These are phyloP conservation scores for Pyrus communis DNA, from an alignment of 306 rosid genomes.

Conservation along the genomic window DNA sequence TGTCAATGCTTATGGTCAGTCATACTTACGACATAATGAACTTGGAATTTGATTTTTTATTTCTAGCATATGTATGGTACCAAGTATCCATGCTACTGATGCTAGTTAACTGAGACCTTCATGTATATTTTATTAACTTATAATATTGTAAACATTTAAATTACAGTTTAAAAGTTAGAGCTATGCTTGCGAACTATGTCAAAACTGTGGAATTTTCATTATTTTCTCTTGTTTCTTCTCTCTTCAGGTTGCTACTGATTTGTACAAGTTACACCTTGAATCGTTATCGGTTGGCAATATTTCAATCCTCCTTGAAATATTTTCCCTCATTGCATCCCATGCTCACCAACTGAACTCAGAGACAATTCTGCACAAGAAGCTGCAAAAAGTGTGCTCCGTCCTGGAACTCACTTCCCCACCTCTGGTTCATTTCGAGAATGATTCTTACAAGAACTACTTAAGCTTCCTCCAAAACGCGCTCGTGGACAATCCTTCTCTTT, in stretches of 20 bases:
- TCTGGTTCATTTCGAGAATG: constrained; percentile 95
- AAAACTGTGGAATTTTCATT: background rate
- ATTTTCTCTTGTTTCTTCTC: background rate
- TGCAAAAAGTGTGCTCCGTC: constrained; percentile 77
- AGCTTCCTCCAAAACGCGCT: constrained; percentile 56
- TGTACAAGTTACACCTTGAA: constrained; percentile 48
- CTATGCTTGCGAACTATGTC: background rate
- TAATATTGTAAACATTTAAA: background rate
- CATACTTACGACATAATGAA: background rate
- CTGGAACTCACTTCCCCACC: constrained; percentile 90
- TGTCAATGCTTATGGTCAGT: background rate
- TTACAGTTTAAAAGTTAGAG: background rate
- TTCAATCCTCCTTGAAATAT: constrained; percentile 54
- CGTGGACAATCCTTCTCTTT: constrained; percentile 13
- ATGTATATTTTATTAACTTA: background rate
- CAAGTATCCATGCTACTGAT: background rate
- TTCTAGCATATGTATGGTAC: background rate
- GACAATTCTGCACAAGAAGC: constrained; percentile 57
- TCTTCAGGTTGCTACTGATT: constrained; percentile 62
- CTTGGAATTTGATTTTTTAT: no score
- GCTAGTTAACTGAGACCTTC: background rate
- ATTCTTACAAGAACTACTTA: constrained; percentile 68
- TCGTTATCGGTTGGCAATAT: constrained; percentile 49
- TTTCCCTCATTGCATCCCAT: constrained; percentile 63
- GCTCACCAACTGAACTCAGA: constrained; percentile 69